Base-by-base conservation (phyloP, 129 eudicot genomes). In the Sambucus nigra region DNA sequence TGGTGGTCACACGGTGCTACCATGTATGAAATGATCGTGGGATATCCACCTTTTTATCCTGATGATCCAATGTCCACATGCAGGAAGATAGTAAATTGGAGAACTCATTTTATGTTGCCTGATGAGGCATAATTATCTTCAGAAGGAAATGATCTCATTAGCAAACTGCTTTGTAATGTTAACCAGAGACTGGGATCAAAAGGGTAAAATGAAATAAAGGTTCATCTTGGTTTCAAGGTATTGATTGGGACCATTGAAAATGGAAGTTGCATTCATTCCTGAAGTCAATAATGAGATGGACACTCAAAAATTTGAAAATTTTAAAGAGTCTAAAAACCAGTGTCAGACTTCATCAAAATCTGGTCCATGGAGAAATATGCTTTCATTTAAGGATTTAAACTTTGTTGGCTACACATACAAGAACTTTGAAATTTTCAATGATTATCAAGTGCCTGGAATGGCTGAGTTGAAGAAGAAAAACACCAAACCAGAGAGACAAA, bases 21-120 rank as follows among this genome's bases (percentile, higher is more conserved):
- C n/a, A n/a, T n/a, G n/a, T n/a, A n/a, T n/a, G n/a, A n/a, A n/a
- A n/a, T n/a, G n/a, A n/a, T n/a, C n/a, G n/a, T n/a, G n/a, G n/a
- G n/a, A n/a, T n/a, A n/a, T n/a, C n/a, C n/a, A n/a, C n/a, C n/a
- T n/a, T n/a, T n/a, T n/a, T n/a, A n/a, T n/a, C n/a, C n/a, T n/a
- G n/a, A n/a, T n/a, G n/a, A n/a, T n/a, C n/a, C n/a, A n/a, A n/a
- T n/a, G n/a, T n/a, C n/a, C n/a, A n/a, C n/a, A n/a, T n/a, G n/a
- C n/a, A n/a, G n/a, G n/a, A n/a, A 88, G 97, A 88, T 88, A 33
- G 94, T 88, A 64, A 88, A 88, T 70, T 88, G 97, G 97, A 88
- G 73, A 72, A 73, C 81, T 57, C 94, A 88, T 75, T 63, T 88
- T 55, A 88, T 83, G 68, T 88, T 88, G 63, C 97, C 97, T 2